Evolutionary conservation across 73 alveolate species (phyloP).

Genomic region (Tetrahymena thermophila): DNA sequence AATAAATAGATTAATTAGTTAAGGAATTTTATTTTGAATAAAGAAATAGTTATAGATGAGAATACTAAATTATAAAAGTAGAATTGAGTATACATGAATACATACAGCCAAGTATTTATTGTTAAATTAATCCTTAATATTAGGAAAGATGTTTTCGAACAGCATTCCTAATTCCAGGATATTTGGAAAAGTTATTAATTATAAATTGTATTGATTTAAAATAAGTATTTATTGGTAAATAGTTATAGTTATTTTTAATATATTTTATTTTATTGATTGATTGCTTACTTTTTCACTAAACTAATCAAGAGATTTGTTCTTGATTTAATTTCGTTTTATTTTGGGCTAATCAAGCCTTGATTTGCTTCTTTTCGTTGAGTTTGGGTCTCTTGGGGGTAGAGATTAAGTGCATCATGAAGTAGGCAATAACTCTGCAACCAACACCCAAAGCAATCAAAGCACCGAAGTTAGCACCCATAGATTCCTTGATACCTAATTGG

Average conservation of each 20-base stretch:
- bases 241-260: neutral
- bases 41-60: neutral
- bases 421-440: constrained; percentile 28
- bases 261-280: neutral
- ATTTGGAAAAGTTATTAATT: neutral
- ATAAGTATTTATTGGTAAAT: neutral
- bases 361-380: neutral
- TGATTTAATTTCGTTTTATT: neutral
- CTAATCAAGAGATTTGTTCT: too few relatives aligned
- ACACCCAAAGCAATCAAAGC: constrained; percentile 17
- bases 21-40: too few relatives aligned
- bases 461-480: constrained; percentile 13
- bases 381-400: constrained; percentile 41
- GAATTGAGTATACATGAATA: neutral
- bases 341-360: neutral
- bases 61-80: neutral
- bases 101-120: neutral
- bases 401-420: constrained; percentile 7
- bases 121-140: neutral
- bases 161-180: neutral
- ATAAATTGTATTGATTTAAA: neutral
- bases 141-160: neutral
- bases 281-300: neutral
- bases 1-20: too few relatives aligned
- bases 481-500: constrained; percentile 12